These are phyloP conservation scores for Rusavskia elegans DNA, from an alignment of 495 filamentous ascomycete species.

Conservation along the genomic window DNA sequence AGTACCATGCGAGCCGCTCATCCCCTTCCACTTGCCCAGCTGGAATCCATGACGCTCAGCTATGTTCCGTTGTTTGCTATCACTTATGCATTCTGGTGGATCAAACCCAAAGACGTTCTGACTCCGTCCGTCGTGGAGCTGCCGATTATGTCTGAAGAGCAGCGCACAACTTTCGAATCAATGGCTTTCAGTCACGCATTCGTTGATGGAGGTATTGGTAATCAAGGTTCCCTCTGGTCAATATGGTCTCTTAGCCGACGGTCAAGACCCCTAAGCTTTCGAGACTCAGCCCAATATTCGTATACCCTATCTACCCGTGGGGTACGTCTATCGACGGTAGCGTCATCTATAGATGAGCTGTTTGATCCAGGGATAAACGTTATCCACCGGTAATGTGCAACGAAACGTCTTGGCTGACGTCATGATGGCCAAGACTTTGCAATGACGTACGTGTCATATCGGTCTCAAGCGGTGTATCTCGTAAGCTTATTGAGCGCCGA, in stretches of 20 bases:
- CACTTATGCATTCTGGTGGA: conserved; percentile 25
- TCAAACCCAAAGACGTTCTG: conserved; percentile 22
- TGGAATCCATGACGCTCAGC: conserved; percentile 23
- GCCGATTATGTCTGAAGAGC: conserved; percentile 15
- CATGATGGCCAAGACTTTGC: no score
- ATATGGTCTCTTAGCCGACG: conserved; percentile 17
- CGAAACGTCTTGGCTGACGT: no score
- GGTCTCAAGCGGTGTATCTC: no score
- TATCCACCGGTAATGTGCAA: no score
- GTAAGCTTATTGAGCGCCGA: no score
- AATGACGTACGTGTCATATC: no score
- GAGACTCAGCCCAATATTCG: no score
- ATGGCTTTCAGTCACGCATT: conserved; percentile 14
- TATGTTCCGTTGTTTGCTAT: conserved; percentile 20
- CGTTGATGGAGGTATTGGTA: conserved; percentile 15
- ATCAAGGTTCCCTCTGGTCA: conserved; percentile 13
- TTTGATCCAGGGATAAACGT: no score
- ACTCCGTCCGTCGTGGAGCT: conserved; percentile 20
- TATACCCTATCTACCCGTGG: no score
- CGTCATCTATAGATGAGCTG: no score
- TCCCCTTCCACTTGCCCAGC: conserved; percentile 18
- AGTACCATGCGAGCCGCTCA: conserved; percentile 16
- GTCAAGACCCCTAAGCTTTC: no score
- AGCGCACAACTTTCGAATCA: conserved; percentile 15
- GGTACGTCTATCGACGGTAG: no score